A percentile compares a stretch with the other conserved stretches of the same genome.
Evolutionary conservation across 2,329 filamentous ascomycete species (phyloP).

Genomic region (Thielaviopsis ethacetica): DNA sequence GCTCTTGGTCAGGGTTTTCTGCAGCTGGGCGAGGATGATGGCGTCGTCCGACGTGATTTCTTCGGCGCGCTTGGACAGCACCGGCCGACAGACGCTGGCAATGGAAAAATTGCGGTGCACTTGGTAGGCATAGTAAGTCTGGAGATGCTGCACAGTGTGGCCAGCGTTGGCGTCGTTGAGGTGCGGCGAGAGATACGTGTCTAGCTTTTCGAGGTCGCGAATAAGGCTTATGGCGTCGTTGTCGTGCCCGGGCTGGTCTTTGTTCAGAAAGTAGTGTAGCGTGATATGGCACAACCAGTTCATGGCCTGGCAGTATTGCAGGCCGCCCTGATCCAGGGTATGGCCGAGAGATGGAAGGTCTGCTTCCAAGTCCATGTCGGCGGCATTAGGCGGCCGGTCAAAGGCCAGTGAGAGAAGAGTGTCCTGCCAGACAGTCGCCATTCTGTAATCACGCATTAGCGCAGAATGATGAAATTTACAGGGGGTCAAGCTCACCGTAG

Average conservation of each 20-base stretch:
- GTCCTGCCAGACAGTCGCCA: background rate
- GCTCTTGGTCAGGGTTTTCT: background rate
- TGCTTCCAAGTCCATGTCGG: background rate
- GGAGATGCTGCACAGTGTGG: background rate
- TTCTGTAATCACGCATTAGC: background rate
- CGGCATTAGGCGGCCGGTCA: background rate
- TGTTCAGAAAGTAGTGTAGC: background rate
- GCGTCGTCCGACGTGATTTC: background rate
- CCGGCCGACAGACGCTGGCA: background rate
- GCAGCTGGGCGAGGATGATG: background rate
- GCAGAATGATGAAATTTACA: background rate
- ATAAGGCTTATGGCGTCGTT: background rate
- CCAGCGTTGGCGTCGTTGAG: background rate
- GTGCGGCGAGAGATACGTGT: background rate
- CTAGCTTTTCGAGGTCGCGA: background rate
- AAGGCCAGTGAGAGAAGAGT: background rate
- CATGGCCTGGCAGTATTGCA: background rate
- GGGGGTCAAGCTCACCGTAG: background rate
- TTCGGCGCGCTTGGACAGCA: background rate
- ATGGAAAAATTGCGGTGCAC: background rate
- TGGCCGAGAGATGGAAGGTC: background rate
- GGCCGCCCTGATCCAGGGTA: no score
- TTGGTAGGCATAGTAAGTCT: background rate
- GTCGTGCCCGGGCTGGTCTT: background rate
- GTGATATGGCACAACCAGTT: background rate